These are phyloP conservation scores for Aegilops umbellulata DNA, from an alignment of 176 grass and related monocot species.

Conservation along the genomic window DNA sequence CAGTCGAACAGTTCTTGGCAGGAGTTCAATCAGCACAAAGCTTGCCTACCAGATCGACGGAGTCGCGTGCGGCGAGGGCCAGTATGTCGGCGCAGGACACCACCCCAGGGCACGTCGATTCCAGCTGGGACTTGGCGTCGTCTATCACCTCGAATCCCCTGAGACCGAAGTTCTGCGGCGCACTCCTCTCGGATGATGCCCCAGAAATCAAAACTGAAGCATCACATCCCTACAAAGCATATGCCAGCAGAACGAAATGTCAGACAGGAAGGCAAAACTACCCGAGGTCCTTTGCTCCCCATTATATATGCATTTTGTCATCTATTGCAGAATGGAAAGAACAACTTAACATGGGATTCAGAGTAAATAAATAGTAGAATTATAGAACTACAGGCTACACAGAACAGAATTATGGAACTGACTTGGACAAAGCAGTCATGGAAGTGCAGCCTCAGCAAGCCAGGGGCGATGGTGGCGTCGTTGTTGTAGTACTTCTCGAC, in stretches of 20 bases:
- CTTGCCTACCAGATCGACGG: conserved; percentile 54
- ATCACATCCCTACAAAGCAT: conserved; percentile 63
- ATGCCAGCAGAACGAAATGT: conserved; percentile 4
- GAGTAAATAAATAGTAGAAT: neutral
- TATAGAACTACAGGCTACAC: too few species aligned
- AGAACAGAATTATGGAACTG: neutral
- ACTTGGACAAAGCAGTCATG: conserved; percentile 94
- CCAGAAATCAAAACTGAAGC: conserved; percentile 68
- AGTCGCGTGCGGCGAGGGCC: conserved; percentile 67
- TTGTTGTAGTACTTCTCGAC: conserved; percentile 64
- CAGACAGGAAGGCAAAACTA: neutral
- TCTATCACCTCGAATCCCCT: conserved; percentile 78
- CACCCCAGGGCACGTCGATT: conserved; percentile 56
- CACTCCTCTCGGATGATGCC: conserved; percentile 52
- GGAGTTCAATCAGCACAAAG: neutral
- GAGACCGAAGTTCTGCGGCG: conserved; percentile 63
- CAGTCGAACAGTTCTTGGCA: neutral
- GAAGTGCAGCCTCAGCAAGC: conserved; percentile 80
- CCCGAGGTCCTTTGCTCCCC: too few species aligned
- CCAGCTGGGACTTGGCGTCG: conserved; percentile 71
- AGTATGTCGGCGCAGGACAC: conserved; percentile 81
- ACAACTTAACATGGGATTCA: neutral
- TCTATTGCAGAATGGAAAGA: neutral
- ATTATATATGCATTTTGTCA: too few species aligned
- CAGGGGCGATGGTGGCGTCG: conserved; percentile 59